phyloP scores from a whole-genome alignment of 78 protist genomes.

The Pigoraptor vietnamica region DNA sequence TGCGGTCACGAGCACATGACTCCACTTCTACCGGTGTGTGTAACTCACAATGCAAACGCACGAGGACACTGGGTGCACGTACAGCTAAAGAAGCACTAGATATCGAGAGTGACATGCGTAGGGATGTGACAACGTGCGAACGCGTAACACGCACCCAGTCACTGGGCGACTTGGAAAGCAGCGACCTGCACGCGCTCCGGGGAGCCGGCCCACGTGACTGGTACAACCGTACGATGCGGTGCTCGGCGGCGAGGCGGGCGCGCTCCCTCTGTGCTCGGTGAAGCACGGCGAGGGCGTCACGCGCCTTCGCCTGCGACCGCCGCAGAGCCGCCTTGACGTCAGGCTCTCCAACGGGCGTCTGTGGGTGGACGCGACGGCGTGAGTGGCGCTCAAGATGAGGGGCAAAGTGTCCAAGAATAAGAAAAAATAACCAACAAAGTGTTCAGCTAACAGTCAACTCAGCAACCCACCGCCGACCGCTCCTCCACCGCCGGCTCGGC shows the following conservation, averaged over 20 bases:
- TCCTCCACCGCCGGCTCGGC: too few relatives aligned
- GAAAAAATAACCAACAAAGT: too few relatives aligned
- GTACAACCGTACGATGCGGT: background rate
- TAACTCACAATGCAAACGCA: background rate
- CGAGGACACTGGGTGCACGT: background rate
- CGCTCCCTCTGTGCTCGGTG: background rate
- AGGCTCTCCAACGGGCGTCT: background rate
- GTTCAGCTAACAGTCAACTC: too few relatives aligned
- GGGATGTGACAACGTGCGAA: background rate
- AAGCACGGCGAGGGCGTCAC: background rate
- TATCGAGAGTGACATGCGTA: too few relatives aligned
- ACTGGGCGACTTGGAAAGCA: background rate
- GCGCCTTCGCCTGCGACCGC: background rate
- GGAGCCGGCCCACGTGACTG: background rate
- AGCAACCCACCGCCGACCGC: too few relatives aligned
- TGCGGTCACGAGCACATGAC: background rate
- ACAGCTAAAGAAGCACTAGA: background rate
- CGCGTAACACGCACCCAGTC: background rate
- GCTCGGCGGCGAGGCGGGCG: background rate
- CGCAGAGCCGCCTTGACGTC: background rate
- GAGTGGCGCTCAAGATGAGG: too few relatives aligned
- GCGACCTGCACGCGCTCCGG: background rate
- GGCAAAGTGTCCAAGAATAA: too few relatives aligned
- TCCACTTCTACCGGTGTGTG: too few relatives aligned
- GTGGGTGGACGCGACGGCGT: too few relatives aligned